Evolutionary conservation across 768 basidiomycete genomes (phyloP).

Genomic region (Asterophora lycoperdoides): DNA sequence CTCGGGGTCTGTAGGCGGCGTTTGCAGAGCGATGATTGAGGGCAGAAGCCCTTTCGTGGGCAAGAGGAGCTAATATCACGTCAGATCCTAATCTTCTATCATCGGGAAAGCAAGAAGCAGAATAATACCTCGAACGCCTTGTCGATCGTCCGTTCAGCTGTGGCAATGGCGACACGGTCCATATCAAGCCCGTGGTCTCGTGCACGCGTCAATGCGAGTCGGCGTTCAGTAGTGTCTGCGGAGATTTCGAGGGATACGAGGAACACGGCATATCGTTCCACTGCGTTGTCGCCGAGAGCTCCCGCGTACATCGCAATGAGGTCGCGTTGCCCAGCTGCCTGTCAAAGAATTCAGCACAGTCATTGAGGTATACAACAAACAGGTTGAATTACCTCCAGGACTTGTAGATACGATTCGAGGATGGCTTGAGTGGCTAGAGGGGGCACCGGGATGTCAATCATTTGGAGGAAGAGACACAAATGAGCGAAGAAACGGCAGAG

Average conservation of each 20-base stretch:
- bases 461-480: constrained; percentile 80
- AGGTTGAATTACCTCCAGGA: constrained; percentile 64
- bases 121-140: constrained; percentile 66
- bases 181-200: constrained; percentile 83
- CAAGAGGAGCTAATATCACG: constrained; percentile 43
- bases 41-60: constrained; percentile 54
- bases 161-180: constrained; percentile 69
- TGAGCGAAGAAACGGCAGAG: constrained; percentile 93
- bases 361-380: not conserved
- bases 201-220: constrained; percentile 67
- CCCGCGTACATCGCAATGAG: constrained; percentile 94
- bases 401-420: constrained; percentile 82
- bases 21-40: constrained; percentile 53
- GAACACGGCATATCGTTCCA: constrained; percentile 90
- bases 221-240: constrained; percentile 60
- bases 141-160: constrained; percentile 76
- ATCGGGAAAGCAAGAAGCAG: constrained; percentile 9
- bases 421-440: constrained; percentile 75
- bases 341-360: not conserved
- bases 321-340: constrained; percentile 75
- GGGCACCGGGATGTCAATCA: constrained; percentile 73
- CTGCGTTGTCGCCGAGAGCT: constrained; percentile 84
- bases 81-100: constrained; percentile 5
- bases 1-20: constrained; percentile 54
- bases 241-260: constrained; percentile 70